Evolutionary conservation across 306 rosid species (phyloP), one percentile per base, ranked within the genome.

Genomic region (Cucumis cinereus): DNA sequence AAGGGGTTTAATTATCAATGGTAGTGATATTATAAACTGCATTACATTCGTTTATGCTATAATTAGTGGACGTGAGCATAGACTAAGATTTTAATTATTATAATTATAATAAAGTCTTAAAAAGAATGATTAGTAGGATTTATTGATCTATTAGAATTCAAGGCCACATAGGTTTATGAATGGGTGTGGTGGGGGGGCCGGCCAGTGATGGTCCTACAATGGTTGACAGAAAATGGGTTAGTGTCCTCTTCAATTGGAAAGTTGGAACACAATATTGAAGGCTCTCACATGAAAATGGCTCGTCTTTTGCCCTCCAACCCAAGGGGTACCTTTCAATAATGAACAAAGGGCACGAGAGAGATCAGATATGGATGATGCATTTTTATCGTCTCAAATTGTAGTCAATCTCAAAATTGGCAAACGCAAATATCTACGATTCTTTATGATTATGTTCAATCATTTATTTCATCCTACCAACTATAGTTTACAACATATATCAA

Each of bases 211-310:
- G 74, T 23, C 74, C 56, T 12, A 43, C 74, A 7, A 22, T 1
- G 55, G 55, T 12, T 43, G 55, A 68, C 74, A 23, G 12, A 13
- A 43, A 41, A 43, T 43, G 53, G 74, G 74, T 43, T 14, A 4
- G 0, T 13, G 74, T 68, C 55, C 74, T 43, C 36, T 43, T 68
- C 55, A 7, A 43, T 22, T 2, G 74, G 12, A 43, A 68, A 68
- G 53, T 41, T 43, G 52, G 74, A 67, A 43, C 55, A 68, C 28
- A 43, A 52, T 36, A 68, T 68, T 68, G 74, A 68, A 68, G 74
- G 74, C 54, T 20, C 35, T 68, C 74, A 68, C 74, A 23, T 68
- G 56, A 41, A 68, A 68, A 38, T 8, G 56, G 74, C 10, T 41
- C 73, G 33, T n/a, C n/a, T 20, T 64, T 6, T 66, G 73, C 33